These are phyloP conservation scores for Talaromyces liani DNA, from an alignment of 495 filamentous ascomycete species.

Conservation along the genomic window DNA sequence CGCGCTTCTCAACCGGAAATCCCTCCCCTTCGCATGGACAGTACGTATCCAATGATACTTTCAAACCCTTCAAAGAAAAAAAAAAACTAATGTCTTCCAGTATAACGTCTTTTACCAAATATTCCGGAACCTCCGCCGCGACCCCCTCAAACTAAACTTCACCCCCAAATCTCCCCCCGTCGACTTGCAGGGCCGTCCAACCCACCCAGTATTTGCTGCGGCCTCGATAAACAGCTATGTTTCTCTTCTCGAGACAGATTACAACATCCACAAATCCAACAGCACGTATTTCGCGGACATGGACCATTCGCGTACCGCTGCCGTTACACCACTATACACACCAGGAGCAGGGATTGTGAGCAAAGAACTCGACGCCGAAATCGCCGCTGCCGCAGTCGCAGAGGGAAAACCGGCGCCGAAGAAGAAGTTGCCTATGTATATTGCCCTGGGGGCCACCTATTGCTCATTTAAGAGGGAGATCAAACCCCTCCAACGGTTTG, in stretches of 20 bases:
- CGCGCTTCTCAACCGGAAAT: slow-evolving; percentile 54
- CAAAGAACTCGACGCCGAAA: slow-evolving; percentile 36
- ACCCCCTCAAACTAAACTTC: slow-evolving; percentile 30
- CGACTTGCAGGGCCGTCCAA: slow-evolving; percentile 25
- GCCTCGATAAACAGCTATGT: slow-evolving; percentile 46
- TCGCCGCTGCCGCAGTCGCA: slow-evolving; percentile 23
- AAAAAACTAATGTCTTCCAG: neutral
- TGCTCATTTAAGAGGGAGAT: slow-evolving; percentile 65
- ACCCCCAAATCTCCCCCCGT: slow-evolving; percentile 24
- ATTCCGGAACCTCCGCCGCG: slow-evolving; percentile 40
- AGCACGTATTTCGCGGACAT: slow-evolving; percentile 70
- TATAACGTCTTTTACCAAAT: slow-evolving; percentile 26
- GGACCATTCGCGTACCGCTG: slow-evolving; percentile 58
- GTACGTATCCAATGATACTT: slow-evolving; percentile 32
- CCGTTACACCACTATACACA: slow-evolving; percentile 51
- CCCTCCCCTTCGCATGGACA: slow-evolving; percentile 56
- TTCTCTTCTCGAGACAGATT: slow-evolving; percentile 52
- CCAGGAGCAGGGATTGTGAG: slow-evolving; percentile 47
- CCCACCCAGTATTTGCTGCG: slow-evolving; percentile 49
- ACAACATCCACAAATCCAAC: slow-evolving; percentile 68
- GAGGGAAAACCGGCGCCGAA: slow-evolving; percentile 35
- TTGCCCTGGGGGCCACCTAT: slow-evolving; percentile 58
- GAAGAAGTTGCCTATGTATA: slow-evolving; percentile 34
- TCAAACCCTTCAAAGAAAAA: too few species aligned
- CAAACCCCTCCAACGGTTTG: slow-evolving; percentile 55